Percentiles rank a stretch among this genome's conserved stretches.
Evolutionary conservation across 345 rosid species (phyloP).

Genomic region (Brassica carinata): DNA sequence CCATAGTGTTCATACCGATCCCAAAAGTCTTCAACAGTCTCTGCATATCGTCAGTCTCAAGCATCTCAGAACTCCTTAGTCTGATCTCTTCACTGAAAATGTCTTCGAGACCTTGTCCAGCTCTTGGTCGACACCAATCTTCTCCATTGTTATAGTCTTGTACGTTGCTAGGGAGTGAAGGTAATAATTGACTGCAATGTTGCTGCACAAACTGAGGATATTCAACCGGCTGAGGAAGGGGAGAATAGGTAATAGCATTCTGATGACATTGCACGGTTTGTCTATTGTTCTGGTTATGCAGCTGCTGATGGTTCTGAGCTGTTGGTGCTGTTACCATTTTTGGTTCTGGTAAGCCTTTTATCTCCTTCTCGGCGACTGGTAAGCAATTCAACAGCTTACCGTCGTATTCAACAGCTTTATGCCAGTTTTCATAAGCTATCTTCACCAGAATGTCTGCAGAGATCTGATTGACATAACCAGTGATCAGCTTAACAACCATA

Average conservation of each 20-base stretch:
- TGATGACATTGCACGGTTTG: slow-evolving; percentile 47
- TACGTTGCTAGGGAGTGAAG: slow-evolving; percentile 43
- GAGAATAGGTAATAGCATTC: slow-evolving; percentile 41
- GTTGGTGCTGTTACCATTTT: slow-evolving; percentile 6
- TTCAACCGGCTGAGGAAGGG: slow-evolving; percentile 47
- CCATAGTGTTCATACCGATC: slow-evolving; percentile 48
- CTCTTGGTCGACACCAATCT: slow-evolving; percentile 63
- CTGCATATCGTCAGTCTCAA: slow-evolving; percentile 89
- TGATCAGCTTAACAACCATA: slow-evolving; percentile 9
- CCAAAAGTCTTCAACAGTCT: slow-evolving; percentile 68
- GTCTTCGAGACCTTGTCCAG: slow-evolving; percentile 59
- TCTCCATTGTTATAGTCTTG: slow-evolving; percentile 57
- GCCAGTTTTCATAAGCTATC: slow-evolving; percentile 90
- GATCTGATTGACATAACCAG: slow-evolving; percentile 52
- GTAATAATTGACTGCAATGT: slow-evolving; percentile 45
- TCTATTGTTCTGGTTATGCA: slow-evolving; percentile 39
- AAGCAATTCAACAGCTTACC: slow-evolving; percentile 69
- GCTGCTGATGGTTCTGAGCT: slow-evolving; percentile 29
- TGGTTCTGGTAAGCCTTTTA: slow-evolving; percentile 36
- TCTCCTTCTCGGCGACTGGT: slow-evolving; percentile 45
- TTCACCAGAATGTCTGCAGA: slow-evolving; percentile 83
- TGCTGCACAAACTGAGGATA: slow-evolving; percentile 55
- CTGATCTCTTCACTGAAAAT: slow-evolving; percentile 71
- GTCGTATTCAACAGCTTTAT: slow-evolving; percentile 76
- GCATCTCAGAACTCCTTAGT: slow-evolving; percentile 82